Conservation (phyloP, 1,284 basidiomycete genomes). For the Neolentinus lepideus region DNA sequence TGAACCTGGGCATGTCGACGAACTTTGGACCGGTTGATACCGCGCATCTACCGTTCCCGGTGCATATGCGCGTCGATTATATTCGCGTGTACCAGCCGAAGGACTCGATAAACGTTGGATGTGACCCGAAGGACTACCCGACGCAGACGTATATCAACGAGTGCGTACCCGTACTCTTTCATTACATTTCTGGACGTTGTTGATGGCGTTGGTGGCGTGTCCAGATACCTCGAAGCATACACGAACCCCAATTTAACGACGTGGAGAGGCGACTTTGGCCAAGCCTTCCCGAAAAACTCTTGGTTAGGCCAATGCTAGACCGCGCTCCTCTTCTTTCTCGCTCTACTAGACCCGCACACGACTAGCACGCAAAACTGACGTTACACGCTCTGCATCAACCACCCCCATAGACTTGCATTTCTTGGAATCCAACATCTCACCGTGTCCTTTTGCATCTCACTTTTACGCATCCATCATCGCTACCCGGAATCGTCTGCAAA, state of each 20-base stretch:
- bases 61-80: slow-evolving; percentile 72
- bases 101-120: slow-evolving; percentile 66
- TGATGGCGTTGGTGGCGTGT: background rate
- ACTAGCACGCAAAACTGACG: background rate
- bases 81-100: slow-evolving; percentile 77
- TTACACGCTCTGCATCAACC: background rate
- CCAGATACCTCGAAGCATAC: slow-evolving; percentile 15
- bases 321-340: too few species aligned
- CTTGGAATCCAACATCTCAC: background rate
- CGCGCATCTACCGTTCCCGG: slow-evolving; percentile 59
- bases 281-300: slow-evolving; percentile 14
- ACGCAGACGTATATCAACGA: slow-evolving; percentile 68
- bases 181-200: background rate
- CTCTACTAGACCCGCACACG: too few species aligned
- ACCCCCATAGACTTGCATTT: background rate
- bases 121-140: slow-evolving; percentile 74
- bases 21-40: slow-evolving; percentile 70
- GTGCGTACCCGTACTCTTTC: slow-evolving; percentile 30
- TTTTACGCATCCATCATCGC: background rate
- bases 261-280: slow-evolving; percentile 12
- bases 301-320: slow-evolving; percentile 9
- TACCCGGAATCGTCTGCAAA: too few species aligned
- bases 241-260: slow-evolving; percentile 21
- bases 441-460: background rate
- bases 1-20: slow-evolving; percentile 68